Percentiles rank a stretch among this genome's conserved stretches.
These are phyloP conservation scores for Kodamaea sp. DNA, from an alignment of 1,139 yeast species.

Conservation along the genomic window DNA sequence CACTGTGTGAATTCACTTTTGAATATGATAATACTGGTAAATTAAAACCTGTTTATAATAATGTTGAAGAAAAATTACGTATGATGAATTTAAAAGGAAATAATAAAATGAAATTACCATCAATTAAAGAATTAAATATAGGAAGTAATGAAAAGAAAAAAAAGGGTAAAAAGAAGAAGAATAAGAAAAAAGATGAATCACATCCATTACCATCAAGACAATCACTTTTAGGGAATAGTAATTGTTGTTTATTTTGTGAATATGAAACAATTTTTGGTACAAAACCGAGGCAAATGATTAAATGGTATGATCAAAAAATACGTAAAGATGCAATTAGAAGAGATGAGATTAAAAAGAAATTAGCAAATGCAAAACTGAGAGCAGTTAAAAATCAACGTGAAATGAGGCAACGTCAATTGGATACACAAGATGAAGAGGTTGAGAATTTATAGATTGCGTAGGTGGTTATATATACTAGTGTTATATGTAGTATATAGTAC, in stretches of 20 bases:
- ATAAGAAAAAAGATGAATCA: slow-evolving; percentile 16
- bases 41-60: slow-evolving; percentile 39
- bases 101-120: slow-evolving; percentile 13
- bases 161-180: slow-evolving; percentile 23
- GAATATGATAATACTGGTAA: slow-evolving; percentile 44
- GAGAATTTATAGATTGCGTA: too few relatives aligned
- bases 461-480: too few relatives aligned
- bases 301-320: slow-evolving; percentile 42
- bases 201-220: slow-evolving; percentile 4
- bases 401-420: slow-evolving; percentile 21
- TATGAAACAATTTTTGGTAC: slow-evolving; percentile 55
- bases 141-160: slow-evolving; percentile 6
- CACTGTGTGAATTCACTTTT: slow-evolving; percentile 40
- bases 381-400: slow-evolving; percentile 31
- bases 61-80: slow-evolving; percentile 39
- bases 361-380: slow-evolving; percentile 36
- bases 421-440: slow-evolving; percentile 12
- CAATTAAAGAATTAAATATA: slow-evolving; percentile 16
- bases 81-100: slow-evolving; percentile 22
- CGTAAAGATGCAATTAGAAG: slow-evolving; percentile 33
- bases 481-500: too few relatives aligned
- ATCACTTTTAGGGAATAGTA: slow-evolving; percentile 6
- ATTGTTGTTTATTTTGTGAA: slow-evolving; percentile 56
- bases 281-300: slow-evolving; percentile 46
- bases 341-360: slow-evolving; percentile 32